phyloP scores from a whole-genome alignment of 169 alveolate species.

The Plasmodium cynomolgi region DNA sequence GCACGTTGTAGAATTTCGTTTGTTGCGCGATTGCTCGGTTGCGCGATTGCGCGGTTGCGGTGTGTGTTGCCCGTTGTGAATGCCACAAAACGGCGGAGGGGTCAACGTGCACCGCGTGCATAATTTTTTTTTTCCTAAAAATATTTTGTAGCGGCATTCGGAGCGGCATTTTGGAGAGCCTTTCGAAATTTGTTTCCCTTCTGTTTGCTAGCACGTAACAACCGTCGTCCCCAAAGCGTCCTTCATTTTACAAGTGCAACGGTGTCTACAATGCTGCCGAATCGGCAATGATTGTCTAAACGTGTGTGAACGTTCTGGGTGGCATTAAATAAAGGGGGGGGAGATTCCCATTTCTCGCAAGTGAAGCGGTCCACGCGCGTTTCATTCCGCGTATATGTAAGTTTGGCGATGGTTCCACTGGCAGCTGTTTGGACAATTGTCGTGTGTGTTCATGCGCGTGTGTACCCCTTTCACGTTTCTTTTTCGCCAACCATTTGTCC shows the following conservation, averaged over 20 bases:
- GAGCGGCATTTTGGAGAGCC: background rate
- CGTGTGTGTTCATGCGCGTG: background rate
- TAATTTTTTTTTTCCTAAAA: constrained; percentile 6
- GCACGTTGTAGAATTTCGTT: background rate
- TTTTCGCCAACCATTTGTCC: background rate
- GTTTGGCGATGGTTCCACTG: background rate
- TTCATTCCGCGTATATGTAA: background rate
- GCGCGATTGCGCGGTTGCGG: background rate
- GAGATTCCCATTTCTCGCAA: background rate
- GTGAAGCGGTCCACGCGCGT: background rate
- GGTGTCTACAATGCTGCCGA: background rate
- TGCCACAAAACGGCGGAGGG: background rate
- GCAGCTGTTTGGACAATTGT: background rate
- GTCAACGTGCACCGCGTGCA: constrained; percentile 28
- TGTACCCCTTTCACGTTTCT: background rate
- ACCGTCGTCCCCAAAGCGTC: background rate
- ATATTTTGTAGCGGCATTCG: background rate
- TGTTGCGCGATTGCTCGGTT: background rate
- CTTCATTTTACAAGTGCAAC: background rate
- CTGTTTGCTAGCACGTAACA: background rate
- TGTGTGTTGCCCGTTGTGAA: background rate
- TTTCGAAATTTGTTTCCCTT: background rate
- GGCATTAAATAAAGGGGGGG: background rate
- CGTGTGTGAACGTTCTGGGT: background rate
- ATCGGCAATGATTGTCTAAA: background rate